Base-by-base conservation (phyloP, 352 stramenopile genomes). In the Phytopythium aichiense region DNA sequence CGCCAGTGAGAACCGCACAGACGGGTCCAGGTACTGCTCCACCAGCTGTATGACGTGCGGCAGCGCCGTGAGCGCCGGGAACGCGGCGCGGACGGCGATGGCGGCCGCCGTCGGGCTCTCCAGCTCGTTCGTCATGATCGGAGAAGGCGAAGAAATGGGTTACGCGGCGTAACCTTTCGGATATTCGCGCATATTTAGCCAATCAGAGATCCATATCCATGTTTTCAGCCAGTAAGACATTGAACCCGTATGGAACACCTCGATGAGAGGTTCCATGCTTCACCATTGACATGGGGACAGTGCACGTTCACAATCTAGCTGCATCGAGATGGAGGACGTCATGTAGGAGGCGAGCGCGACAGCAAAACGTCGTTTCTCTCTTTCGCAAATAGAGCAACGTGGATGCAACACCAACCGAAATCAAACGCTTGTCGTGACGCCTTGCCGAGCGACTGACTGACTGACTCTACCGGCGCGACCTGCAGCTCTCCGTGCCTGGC, bases 21-120 rank as follows among this genome's bases (percentile, higher is more conserved):
- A 71, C 56, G 64, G 71, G 66, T 76, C 69, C 23, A 74, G 56
- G 28, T 67, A 52, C 4, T 43, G 20, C 43, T 64, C 67, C 56
- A 76, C 62, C 1, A 58, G 38, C 13, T 59, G 60, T 20, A 72
- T 48, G 4, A 76, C 11, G 50, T 76, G 69, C 38, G 69, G 69
- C 16, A 73, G 65, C n/a, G 63, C 63, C 6, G 30, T 30, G 48
- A 77, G 54, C 40, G 60, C 66, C 4, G 69, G 69, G 23, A 70
- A 72, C 7, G 59, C 62, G 22, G 62, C 69, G 51, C 66, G 50
- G 30, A 71, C 61, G 25, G 53, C 69, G 18, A 66, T 37, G 4
- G 16, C 35, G 13, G 38, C 54, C 7, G 51, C 51, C 1, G 52
- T 45, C 12, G 20, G n/a, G 2, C 16, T 25, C 12, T 45, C 37